Percentiles rank a stretch among this genome's conserved stretches.
phyloP scores from a whole-genome alignment of 2,329 filamentous ascomycete genomes.

The Penicillium paneum region DNA sequence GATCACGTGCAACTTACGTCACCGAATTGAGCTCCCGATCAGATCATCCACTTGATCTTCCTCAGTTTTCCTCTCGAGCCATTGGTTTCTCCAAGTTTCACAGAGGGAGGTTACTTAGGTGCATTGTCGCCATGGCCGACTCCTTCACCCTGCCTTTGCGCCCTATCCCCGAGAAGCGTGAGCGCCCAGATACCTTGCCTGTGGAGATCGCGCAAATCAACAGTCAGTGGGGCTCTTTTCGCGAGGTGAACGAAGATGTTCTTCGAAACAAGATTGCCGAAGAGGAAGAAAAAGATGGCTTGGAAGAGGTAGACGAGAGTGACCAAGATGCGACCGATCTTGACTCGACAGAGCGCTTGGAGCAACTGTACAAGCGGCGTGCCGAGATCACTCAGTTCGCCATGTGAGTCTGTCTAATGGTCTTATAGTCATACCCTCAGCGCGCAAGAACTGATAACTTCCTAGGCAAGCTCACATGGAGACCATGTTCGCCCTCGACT shows the following conservation, averaged over 20 bases:
- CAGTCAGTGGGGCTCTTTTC: constrained; percentile 74
- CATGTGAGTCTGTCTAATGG: constrained; percentile 32
- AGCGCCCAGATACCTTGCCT: constrained; percentile 60
- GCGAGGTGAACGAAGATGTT: constrained; percentile 70
- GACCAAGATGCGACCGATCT: constrained; percentile 29
- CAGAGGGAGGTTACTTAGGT: neutral
- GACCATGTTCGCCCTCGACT: constrained; percentile 68
- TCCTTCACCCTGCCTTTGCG: constrained; percentile 59
- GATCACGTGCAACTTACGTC: constrained; percentile 10
- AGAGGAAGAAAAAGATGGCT: constrained; percentile 47
- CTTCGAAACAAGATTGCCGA: constrained; percentile 65
- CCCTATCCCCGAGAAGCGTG: constrained; percentile 47
- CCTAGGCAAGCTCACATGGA: constrained; percentile 46
- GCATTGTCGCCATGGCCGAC: constrained; percentile 32
- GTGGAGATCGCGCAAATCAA: constrained; percentile 78
- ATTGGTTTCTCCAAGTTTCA: neutral
- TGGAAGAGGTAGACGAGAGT: constrained; percentile 43
- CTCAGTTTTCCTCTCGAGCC: neutral
- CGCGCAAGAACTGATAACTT: constrained; percentile 4
- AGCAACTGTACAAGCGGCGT: constrained; percentile 44
- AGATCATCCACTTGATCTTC: neutral
- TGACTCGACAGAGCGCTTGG: constrained; percentile 38
- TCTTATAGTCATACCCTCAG: neutral
- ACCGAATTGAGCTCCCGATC: neutral
- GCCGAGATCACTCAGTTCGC: constrained; percentile 46